phyloP scores from a whole-genome alignment of 2,329 filamentous ascomycete genomes.

The Ceratocystis diversiconidia region DNA sequence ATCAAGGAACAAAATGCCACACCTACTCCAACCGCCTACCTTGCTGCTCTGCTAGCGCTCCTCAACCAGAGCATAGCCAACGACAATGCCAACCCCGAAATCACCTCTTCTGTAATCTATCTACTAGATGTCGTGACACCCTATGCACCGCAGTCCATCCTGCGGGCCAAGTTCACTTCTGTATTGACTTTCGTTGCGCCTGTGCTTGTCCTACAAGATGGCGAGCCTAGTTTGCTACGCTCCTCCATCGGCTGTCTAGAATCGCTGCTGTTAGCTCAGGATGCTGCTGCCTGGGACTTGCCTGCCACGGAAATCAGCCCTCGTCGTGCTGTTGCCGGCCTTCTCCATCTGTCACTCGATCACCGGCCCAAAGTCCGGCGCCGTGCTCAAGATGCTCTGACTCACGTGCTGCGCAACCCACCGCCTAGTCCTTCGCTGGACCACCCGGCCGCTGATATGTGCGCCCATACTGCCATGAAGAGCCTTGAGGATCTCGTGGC shows the following conservation, averaged over 20 bases:
- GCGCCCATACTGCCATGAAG: slow-evolving; percentile 76
- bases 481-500: slow-evolving; percentile 61
- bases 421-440: slow-evolving; percentile 86
- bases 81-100: slow-evolving; percentile 62
- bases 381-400: slow-evolving; percentile 77
- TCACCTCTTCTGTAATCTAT: slow-evolving; percentile 79
- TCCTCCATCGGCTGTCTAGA: slow-evolving; percentile 88
- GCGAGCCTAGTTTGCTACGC: slow-evolving; percentile 73
- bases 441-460: slow-evolving; percentile 91
- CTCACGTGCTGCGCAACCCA: slow-evolving; percentile 66
- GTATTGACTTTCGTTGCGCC: slow-evolving; percentile 80
- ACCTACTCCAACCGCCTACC: slow-evolving; percentile 78
- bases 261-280: slow-evolving; percentile 79
- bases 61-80: slow-evolving; percentile 60
- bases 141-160: slow-evolving; percentile 68
- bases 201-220: slow-evolving; percentile 62
- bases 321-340: slow-evolving; percentile 69
- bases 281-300: slow-evolving; percentile 75
- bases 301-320: slow-evolving; percentile 72
- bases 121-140: slow-evolving; percentile 85
- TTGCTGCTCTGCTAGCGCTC: slow-evolving; percentile 83
- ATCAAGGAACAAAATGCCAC: slow-evolving; percentile 76
- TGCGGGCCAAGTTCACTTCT: slow-evolving; percentile 88
- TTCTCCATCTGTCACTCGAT: slow-evolving; percentile 74
- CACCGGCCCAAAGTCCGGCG: slow-evolving; percentile 86